Base-by-base conservation (phyloP, 1,284 basidiomycete species). In the Coriolopsis trogii region DNA sequence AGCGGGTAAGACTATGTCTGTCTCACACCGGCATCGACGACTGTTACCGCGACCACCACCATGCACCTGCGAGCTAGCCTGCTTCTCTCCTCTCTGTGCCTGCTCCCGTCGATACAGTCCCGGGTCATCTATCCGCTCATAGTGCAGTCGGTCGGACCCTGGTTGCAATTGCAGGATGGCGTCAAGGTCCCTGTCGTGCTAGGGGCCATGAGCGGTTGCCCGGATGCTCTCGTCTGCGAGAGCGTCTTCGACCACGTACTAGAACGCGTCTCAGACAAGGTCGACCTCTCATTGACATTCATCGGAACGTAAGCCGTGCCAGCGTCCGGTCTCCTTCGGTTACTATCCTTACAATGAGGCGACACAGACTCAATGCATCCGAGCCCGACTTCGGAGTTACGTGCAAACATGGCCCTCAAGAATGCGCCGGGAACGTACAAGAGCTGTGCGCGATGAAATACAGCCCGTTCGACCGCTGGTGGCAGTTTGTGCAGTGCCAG, bases 371-470 rank as follows among this genome's bases (percentile, higher is more conserved):
- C 23, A 82, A 93, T 66, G 59, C 75, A 20, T 77, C 81, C 8
- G 87, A 89, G 34, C 71, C 81, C 10, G 73, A 78, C 41, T 88
- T 87, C 63, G 91, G 91, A 13, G 81, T 90, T 18, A 80, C 74
- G 21, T 95, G 93, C 71, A 80, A 78, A 75, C 92, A 95, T 67
- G 92, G 92, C 18, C 71, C 74, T 15, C 70, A 79, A 40, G 93
- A 95, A 71, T 94, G 91, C 62, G 84, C 84, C n/a, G 93, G 91
- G 44, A 92, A 95, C 71, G 81, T 92, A 15, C 88, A 95, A 58
- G 85, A 95, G 66, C 77, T 95, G 21, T 95, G 93, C 65, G 84
- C 84, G 12, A 73, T 75, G 53, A 82, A 82, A 65, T 76, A 89
- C 60, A 74, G 81, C 10, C 67, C 73, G 18, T 64, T 69, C 25